A percentile compares a stretch with the other conserved stretches of the same genome.
Conservation (phyloP, 768 basidiomycete species). For the Lentinus brumalis region DNA sequence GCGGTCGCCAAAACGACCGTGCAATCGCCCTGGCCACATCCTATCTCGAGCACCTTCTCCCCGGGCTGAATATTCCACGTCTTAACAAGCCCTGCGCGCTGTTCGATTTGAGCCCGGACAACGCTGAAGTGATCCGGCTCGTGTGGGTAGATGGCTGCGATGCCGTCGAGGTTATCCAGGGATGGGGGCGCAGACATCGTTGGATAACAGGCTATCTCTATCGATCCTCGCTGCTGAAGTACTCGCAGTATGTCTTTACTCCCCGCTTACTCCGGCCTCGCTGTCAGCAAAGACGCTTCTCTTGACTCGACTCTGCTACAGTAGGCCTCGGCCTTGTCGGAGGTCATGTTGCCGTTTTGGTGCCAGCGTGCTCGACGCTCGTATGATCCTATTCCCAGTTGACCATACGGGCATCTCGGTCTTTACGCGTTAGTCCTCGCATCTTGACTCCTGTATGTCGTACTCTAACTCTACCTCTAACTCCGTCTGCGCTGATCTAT, state of each 20-base stretch:
- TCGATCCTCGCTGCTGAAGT: no score
- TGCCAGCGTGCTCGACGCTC: no score
- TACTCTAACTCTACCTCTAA: neutral
- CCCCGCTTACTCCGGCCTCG: neutral
- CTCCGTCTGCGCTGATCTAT: neutral
- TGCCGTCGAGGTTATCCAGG: conserved; percentile 6
- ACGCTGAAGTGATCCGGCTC: conserved; percentile 7
- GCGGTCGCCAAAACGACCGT: conserved; percentile 38
- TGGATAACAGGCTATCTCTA: no score
- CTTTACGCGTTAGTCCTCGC: neutral
- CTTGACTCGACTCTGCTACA: neutral
- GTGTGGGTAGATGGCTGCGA: conserved; percentile 23
- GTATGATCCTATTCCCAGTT: no score
- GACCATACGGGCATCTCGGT: neutral
- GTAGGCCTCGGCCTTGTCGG: no score
- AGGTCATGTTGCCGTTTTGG: neutral
- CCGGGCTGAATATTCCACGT: conserved; percentile 34
- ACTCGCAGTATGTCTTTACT: neutral
- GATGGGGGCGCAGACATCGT: neutral
- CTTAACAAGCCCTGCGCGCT: conserved; percentile 36
- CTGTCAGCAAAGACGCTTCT: neutral
- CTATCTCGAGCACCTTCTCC: conserved; percentile 39
- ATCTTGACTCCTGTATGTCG: neutral
- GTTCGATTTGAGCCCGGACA: conserved; percentile 27
- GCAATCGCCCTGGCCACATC: conserved; percentile 45